These are phyloP conservation scores for Blastomyces percursus DNA, from an alignment of 2,329 filamentous ascomycete species.

Conservation along the genomic window DNA sequence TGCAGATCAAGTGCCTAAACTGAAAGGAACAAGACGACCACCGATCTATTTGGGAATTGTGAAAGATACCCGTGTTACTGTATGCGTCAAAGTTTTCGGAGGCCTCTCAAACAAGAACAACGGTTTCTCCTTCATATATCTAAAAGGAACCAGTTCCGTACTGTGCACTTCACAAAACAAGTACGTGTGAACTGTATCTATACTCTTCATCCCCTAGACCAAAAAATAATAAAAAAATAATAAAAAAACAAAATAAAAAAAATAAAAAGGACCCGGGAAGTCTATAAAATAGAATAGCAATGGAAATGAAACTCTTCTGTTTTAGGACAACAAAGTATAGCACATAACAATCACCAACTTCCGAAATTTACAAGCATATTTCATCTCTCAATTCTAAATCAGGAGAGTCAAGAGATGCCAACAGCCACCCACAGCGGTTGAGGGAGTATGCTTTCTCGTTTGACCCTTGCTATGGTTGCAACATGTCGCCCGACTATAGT, in stretches of 20 bases:
- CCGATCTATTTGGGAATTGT: too few relatives aligned
- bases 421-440: constrained; percentile 28
- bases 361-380: not conserved
- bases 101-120: not conserved
- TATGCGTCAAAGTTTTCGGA: too few relatives aligned
- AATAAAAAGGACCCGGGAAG: too few relatives aligned
- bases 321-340: not conserved
- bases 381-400: not conserved
- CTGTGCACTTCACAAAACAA: not conserved
- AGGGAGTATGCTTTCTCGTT: constrained; percentile 13
- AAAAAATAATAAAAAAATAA: too few relatives aligned
- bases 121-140: not conserved
- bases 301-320: not conserved
- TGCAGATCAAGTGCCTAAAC: too few relatives aligned
- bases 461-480: not conserved
- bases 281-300: not conserved
- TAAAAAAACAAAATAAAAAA: too few relatives aligned
- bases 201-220: not conserved
- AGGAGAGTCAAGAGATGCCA: not conserved
- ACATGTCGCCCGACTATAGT: not conserved
- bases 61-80: too few relatives aligned
- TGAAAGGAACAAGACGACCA: too few relatives aligned
- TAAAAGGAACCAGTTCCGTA: not conserved
- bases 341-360: not conserved
- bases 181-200: not conserved